Percentiles rank a stretch among this genome's conserved stretches.
Conservation (phyloP, 73 alveolate species). For the Loxodes magnus region DNA sequence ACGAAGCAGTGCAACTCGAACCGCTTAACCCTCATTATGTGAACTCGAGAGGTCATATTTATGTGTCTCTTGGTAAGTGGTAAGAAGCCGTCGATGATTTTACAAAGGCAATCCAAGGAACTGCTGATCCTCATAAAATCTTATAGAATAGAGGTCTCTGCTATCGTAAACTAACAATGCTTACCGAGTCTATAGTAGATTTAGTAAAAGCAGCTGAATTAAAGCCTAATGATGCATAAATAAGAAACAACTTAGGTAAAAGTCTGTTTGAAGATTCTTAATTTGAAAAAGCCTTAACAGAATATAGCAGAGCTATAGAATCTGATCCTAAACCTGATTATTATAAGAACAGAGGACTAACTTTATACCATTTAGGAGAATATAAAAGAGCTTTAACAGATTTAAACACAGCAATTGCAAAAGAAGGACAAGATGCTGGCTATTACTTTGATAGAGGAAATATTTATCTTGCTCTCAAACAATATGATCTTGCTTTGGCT, state of each 20-base stretch:
- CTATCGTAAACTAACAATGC: conserved; percentile 40
- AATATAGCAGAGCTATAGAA: conserved; percentile 59
- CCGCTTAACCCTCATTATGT: conserved; percentile 42
- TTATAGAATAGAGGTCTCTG: conserved; percentile 63
- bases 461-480: conserved; percentile 42
- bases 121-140: conserved; percentile 42
- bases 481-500: conserved; percentile 51
- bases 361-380: conserved; percentile 51
- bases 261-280: conserved; percentile 54
- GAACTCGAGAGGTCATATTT: conserved; percentile 66
- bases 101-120: conserved; percentile 30
- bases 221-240: conserved; percentile 62
- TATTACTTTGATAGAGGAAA: conserved; percentile 73
- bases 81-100: conserved; percentile 74
- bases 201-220: conserved; percentile 64
- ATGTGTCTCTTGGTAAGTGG: conserved; percentile 40
- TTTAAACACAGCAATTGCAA: conserved; percentile 61
- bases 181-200: conserved; percentile 57
- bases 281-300: conserved; percentile 59
- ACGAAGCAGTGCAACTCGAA: conserved; percentile 53
- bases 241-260: conserved; percentile 72
- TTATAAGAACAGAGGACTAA: conserved; percentile 59
- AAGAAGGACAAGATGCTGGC: conserved; percentile 53
- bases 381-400: conserved; percentile 51
- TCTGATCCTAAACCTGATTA: conserved; percentile 44